These are phyloP conservation scores for Pseudocercospora musae DNA, from an alignment of 2,329 filamentous ascomycete species.

Conservation along the genomic window DNA sequence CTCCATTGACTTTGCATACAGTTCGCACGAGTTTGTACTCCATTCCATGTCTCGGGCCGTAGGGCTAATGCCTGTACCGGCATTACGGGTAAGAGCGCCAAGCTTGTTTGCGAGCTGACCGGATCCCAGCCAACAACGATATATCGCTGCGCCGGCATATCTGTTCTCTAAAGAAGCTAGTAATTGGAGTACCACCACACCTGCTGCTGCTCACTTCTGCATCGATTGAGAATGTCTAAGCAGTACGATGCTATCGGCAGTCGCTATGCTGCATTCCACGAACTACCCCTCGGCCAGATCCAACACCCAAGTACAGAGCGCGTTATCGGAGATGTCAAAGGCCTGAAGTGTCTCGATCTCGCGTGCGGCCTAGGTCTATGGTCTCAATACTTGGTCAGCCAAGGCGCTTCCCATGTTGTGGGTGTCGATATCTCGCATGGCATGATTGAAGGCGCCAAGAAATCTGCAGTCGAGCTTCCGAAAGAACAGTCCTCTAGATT, in stretches of 20 bases:
- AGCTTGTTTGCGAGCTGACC: background rate
- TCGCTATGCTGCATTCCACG: constrained; percentile 3
- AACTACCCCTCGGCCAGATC: constrained; percentile 4
- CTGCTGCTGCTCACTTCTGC: background rate
- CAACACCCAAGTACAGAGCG: background rate
- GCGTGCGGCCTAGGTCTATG: constrained; percentile 17
- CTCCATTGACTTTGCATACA: background rate
- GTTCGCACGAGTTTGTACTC: background rate
- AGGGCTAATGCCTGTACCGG: background rate
- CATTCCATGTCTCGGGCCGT: background rate
- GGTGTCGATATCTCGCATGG: constrained; percentile 7
- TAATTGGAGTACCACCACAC: background rate
- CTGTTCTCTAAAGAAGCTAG: background rate
- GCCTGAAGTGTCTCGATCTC: constrained; percentile 16
- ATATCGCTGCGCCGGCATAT: background rate
- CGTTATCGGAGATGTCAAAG: constrained; percentile 10
- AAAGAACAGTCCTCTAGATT: background rate
- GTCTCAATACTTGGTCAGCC: constrained; percentile 6
- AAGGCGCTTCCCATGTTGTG: constrained; percentile 14
- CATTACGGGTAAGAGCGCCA: background rate
- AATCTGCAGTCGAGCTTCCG: background rate
- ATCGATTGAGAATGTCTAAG: background rate
- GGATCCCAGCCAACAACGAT: background rate
- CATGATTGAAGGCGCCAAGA: constrained; percentile 8
- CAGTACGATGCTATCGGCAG: constrained; percentile 14